phyloP scores from a whole-genome alignment of 2,329 filamentous ascomycete genomes.

The Thermochaetoides dissita region DNA sequence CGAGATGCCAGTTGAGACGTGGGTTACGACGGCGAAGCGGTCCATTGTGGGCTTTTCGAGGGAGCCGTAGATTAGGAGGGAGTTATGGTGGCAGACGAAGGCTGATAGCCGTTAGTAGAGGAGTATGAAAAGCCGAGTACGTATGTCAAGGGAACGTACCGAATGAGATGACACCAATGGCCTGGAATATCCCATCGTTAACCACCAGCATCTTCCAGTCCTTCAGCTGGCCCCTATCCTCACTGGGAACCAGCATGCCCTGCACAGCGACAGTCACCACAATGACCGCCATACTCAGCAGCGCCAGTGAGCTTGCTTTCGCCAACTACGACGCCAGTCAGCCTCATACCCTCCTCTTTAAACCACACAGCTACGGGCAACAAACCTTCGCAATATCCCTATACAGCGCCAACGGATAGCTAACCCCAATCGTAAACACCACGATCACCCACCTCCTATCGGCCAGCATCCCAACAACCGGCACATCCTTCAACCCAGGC shows the following conservation, averaged over 20 bases:
- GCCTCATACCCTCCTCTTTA: background rate
- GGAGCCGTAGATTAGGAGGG: conserved; percentile 91
- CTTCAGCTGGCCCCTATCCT: conserved; percentile 54
- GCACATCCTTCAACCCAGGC: conserved; percentile 55
- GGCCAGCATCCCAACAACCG: conserved; percentile 69
- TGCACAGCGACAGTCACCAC: conserved; percentile 78
- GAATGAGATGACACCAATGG: conserved; percentile 95
- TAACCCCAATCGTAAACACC: conserved; percentile 73
- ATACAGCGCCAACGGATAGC: conserved; percentile 84
- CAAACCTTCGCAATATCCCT: conserved; percentile 96
- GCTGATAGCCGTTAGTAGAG: conserved; percentile 23
- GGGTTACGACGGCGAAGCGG: conserved; percentile 83
- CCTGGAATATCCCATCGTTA: conserved; percentile 82
- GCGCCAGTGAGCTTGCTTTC: conserved; percentile 84
- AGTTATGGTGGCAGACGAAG: conserved; percentile 79
- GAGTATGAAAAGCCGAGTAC: background rate
- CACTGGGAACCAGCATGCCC: conserved; percentile 57
- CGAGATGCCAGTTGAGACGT: conserved; percentile 81
- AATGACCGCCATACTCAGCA: conserved; percentile 87
- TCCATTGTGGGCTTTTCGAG: conserved; percentile 88
- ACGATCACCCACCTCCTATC: conserved; percentile 74
- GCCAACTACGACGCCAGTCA: conserved; percentile 50
- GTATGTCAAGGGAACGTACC: conserved; percentile 36
- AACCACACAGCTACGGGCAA: too few relatives aligned
- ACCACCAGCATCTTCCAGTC: conserved; percentile 58